Evolutionary conservation across 1,139 yeast genomes (phyloP).

Genomic region (Pichia sp.): DNA sequence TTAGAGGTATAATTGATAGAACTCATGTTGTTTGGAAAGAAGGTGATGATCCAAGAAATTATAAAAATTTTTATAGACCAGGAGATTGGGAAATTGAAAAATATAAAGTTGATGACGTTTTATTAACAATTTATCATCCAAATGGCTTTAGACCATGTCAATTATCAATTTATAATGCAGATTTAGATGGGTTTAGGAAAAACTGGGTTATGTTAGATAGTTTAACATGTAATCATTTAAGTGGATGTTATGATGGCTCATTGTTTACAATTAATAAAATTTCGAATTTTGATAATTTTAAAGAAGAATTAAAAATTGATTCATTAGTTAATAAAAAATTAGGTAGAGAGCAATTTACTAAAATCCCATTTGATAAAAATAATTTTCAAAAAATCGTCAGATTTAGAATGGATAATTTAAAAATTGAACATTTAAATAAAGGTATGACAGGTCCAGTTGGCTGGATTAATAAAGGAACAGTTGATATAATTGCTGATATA

Average conservation of each 20-base stretch:
- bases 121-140: conserved; percentile 79
- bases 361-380: conserved; percentile 13
- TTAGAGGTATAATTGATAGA: conserved; percentile 88
- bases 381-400: conserved; percentile 68
- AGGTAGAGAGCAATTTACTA: conserved; percentile 16
- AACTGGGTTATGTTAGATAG: conserved; percentile 92
- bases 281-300: conserved; percentile 47
- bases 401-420: conserved; percentile 74
- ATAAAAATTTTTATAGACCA: conserved; percentile 63
- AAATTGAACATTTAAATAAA: conserved; percentile 80
- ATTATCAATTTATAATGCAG: conserved; percentile 81
- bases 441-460: conserved; percentile 95
- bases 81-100: conserved; percentile 92
- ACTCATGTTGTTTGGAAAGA: conserved; percentile 81
- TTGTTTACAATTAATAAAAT: conserved; percentile 84
- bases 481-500: conserved; percentile 87
- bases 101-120: conserved; percentile 75
- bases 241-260: conserved; percentile 91
- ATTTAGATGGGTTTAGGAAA: conserved; percentile 69
- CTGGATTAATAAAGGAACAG: conserved; percentile 89
- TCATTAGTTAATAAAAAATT: conserved; percentile 19
- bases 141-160: conserved; percentile 73
- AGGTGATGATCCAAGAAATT: conserved; percentile 75
- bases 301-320: conserved; percentile 24
- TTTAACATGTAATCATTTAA: conserved; percentile 73